Conservation (phyloP, 345 rosid genomes). For the Sisymbrium altissimum region DNA sequence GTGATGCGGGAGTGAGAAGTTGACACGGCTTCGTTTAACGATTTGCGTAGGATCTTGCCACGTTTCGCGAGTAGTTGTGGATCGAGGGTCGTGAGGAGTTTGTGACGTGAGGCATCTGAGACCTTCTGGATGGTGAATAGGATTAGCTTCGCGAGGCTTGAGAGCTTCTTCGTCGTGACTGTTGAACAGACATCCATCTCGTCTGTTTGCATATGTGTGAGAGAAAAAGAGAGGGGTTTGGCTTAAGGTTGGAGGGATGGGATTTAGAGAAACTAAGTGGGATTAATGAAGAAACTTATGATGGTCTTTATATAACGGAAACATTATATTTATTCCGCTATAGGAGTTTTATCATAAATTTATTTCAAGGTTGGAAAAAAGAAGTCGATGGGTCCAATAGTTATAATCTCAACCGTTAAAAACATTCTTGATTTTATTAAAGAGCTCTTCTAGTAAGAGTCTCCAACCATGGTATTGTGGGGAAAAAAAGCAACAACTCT, state of each 20-base stretch:
- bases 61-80: conserved; percentile 30
- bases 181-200: conserved; percentile 34
- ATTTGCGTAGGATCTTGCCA: conserved; percentile 37
- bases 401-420: conserved; percentile 13
- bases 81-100: conserved; percentile 29
- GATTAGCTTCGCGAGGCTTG: conserved; percentile 23
- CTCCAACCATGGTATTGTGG: background rate
- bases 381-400: conserved; percentile 29
- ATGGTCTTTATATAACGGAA: conserved; percentile 31
- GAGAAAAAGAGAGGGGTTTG: conserved; percentile 3
- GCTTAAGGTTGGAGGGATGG: conserved; percentile 5
- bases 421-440: background rate
- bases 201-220: conserved; percentile 8
- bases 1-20: conserved; percentile 51
- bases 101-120: conserved; percentile 31
- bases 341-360: background rate
- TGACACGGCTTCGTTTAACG: conserved; percentile 28
- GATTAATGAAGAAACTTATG: conserved; percentile 30
- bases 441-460: background rate
- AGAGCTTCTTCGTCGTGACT: conserved; percentile 35
- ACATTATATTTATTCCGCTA: conserved; percentile 14
- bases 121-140: conserved; percentile 34
- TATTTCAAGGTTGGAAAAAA: conserved; percentile 5
- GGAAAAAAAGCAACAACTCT: background rate
- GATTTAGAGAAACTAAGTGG: conserved; percentile 23